phyloP scores from a whole-genome alignment of 352 stramenopile genomes.

The Globisporangium mamillatum region DNA sequence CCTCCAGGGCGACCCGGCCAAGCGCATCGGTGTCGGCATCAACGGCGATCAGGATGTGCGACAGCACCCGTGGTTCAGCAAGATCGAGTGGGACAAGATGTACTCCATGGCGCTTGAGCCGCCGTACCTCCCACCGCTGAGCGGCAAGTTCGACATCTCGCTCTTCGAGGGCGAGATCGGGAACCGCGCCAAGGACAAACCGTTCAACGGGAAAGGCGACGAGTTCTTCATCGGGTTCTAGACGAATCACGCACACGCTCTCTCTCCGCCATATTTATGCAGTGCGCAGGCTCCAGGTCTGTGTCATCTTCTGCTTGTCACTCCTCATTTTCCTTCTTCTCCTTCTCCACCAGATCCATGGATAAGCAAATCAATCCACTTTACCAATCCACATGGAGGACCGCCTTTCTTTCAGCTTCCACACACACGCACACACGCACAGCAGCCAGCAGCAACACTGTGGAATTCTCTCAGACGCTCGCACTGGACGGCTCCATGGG shows the following conservation, averaged over 20 bases:
- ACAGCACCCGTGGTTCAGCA: slow-evolving; percentile 68
- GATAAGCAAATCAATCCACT: slow-evolving; percentile 4
- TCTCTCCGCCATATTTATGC: slow-evolving; percentile 2
- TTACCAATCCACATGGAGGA: not conserved
- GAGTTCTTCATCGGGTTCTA: slow-evolving; percentile 78
- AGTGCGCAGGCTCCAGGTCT: not conserved
- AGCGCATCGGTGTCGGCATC: slow-evolving; percentile 68
- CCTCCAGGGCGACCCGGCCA: slow-evolving; percentile 85
- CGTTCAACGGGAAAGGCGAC: slow-evolving; percentile 66
- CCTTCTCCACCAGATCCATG: not conserved
- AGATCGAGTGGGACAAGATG: slow-evolving; percentile 78
- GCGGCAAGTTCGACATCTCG: slow-evolving; percentile 66
- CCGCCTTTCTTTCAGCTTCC: not conserved
- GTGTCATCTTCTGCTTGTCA: not conserved
- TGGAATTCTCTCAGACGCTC: slow-evolving; percentile 39
- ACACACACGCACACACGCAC: not conserved
- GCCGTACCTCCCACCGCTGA: slow-evolving; percentile 63
- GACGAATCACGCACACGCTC: not conserved
- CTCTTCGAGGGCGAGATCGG: slow-evolving; percentile 76
- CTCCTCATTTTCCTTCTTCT: not conserved
- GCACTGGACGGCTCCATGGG: slow-evolving; percentile 56
- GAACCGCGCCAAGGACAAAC: slow-evolving; percentile 61
- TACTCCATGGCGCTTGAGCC: slow-evolving; percentile 51
- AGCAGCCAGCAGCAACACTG: too few relatives aligned
- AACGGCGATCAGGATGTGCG: slow-evolving; percentile 66